Base-by-base conservation (phyloP, 768 basidiomycete species). In the Suillus discolor region DNA sequence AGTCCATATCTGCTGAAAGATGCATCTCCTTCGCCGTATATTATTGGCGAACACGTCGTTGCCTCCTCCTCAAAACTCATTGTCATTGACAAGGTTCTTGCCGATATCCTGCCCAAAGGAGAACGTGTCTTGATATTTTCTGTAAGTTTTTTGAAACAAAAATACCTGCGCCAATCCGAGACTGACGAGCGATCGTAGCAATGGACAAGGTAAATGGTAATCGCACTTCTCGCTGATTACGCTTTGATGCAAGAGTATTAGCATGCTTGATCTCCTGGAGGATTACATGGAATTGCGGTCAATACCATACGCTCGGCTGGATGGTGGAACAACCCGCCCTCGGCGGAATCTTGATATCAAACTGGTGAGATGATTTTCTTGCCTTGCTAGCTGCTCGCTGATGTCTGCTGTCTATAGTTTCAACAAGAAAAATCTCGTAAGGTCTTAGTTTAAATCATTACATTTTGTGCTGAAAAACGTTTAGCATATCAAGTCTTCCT, bases 111-210 rank as follows among this genome's bases (percentile, higher is more conserved):
- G 9, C 86, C 87, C 0, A 85, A 84, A 69, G 86, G 83, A 61
- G 88, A 89, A 68, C 80, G 83, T 39, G 87, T 89, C 18, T 79
- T 92, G 23, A 87, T 92, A 28, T 92, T 91, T 75, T 87, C 89
- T 66, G 88, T 86, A 65, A 54, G 84, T 77, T 28, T 63, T 60
- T 20, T 23, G 0, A 1, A 49, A 49, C 6, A 49, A 49, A 16
- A 11, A 16, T 8, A 6, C 28, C 13, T 16, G 23, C 28, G 55
- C 8, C 18, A 42, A 38, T 39, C 41, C 3, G 11, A 42, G 49
- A 68, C 68, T 72, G 36, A 73, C 16, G 15, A 57, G 38, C 6
- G 31, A n/a, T 74, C 38, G 65, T 71, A 87, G 84, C 87, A 88
- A 86, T 88, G 85, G 85, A 86, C 84, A 2, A 78, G 72, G 85